A percentile compares a stretch with the other conserved stretches of the same genome.
phyloP scores from a whole-genome alignment of 179 eudicot species.

The Gypsophila paniculata region DNA sequence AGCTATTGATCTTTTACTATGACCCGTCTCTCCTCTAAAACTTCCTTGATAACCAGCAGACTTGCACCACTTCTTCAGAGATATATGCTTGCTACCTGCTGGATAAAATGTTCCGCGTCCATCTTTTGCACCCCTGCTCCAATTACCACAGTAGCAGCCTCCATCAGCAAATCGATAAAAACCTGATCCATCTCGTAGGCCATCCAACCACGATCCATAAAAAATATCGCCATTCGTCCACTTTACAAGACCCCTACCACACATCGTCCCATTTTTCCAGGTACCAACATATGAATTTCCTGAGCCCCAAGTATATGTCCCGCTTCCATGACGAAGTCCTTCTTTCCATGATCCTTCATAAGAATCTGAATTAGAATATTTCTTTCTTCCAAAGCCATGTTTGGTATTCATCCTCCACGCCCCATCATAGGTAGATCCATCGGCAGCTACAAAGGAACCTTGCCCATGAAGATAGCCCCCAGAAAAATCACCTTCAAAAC shows the following conservation, averaged over 20 bases:
- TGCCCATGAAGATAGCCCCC: conserved; percentile 84
- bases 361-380: conserved; percentile 54
- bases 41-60: conserved; percentile 40
- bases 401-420: conserved; percentile 74
- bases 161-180: conserved; percentile 71
- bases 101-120: conserved; percentile 86
- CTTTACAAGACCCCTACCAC: conserved; percentile 82
- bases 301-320: conserved; percentile 65
- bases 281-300: conserved; percentile 71
- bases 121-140: conserved; percentile 85
- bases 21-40: conserved; percentile 26
- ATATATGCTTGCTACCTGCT: conserved; percentile 59
- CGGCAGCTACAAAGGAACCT: conserved; percentile 48
- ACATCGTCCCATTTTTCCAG: conserved; percentile 79
- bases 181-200: conserved; percentile 78
- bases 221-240: conserved; percentile 82
- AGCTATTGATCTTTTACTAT: conserved; percentile 19
- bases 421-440: conserved; percentile 64
- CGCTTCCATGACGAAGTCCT: conserved; percentile 77
- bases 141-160: conserved; percentile 75
- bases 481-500: conserved; percentile 79
- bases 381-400: conserved; percentile 82
- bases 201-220: conserved; percentile 86
- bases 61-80: conserved; percentile 43
- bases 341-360: conserved; percentile 95